Conservation (phyloP, 768 basidiomycete genomes). For the Lactifluus hygrophoroides region DNA sequence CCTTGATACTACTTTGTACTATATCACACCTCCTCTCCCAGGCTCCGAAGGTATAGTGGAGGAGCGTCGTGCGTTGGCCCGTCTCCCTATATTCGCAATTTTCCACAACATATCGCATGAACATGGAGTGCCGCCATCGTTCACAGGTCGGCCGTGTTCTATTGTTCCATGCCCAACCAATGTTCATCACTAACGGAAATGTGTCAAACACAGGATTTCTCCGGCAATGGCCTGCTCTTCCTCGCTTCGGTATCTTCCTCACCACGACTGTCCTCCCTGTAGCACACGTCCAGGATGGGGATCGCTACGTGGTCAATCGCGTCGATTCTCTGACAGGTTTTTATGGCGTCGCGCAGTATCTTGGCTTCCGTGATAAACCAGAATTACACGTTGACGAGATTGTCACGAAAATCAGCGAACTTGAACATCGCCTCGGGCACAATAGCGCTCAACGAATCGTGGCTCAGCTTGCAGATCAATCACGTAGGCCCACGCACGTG, state of each 20-base stretch:
- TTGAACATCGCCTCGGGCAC: constrained; percentile 39
- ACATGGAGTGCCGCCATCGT: constrained; percentile 43
- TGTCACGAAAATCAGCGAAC: constrained; percentile 39
- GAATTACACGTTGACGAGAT: constrained; percentile 35
- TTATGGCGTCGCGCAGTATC: constrained; percentile 50
- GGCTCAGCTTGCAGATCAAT: constrained; percentile 34
- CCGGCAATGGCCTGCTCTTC: constrained; percentile 61
- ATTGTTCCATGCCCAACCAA: not conserved
- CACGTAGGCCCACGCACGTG: constrained; percentile 47
- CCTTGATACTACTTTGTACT: not conserved
- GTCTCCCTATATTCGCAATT: constrained; percentile 13
- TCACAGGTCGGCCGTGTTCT: constrained; percentile 34
- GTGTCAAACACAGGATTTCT: constrained; percentile 38
- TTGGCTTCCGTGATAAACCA: constrained; percentile 50
- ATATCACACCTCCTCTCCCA: not conserved
- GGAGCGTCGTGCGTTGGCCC: constrained; percentile 6
- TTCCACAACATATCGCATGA: constrained; percentile 17
- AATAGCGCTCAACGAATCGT: constrained; percentile 27
- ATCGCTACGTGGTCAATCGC: constrained; percentile 51
- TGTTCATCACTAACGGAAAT: not conserved
- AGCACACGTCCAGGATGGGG: constrained; percentile 38
- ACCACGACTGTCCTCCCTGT: constrained; percentile 46
- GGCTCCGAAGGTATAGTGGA: not conserved
- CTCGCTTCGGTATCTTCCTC: constrained; percentile 59
- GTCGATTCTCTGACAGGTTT: constrained; percentile 49